A percentile compares a stretch with the other conserved stretches of the same genome.
Evolutionary conservation across 441 rosid species (phyloP).

Genomic region (Corymbia calophylla): DNA sequence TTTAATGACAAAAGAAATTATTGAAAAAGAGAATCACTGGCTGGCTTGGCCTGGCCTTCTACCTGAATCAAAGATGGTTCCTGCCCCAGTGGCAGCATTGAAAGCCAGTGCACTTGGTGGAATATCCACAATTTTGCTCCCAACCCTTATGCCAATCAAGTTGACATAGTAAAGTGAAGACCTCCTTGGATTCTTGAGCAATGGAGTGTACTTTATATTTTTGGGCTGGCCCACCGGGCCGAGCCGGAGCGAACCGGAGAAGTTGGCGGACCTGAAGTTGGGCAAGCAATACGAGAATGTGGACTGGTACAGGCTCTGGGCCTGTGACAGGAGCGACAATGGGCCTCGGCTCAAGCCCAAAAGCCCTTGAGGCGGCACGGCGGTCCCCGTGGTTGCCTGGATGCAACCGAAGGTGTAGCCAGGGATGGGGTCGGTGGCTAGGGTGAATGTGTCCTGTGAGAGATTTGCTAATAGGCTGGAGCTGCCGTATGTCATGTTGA

Average conservation of each 20-base stretch:
- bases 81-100: constrained; percentile 70
- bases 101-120: constrained; percentile 64
- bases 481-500: constrained; percentile 79
- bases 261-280: constrained; percentile 54
- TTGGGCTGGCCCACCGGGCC: constrained; percentile 77
- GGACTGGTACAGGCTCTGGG: constrained; percentile 53
- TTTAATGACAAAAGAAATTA: not conserved
- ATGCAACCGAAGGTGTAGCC: constrained; percentile 80
- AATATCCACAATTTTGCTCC: constrained; percentile 60
- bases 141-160: constrained; percentile 63
- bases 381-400: constrained; percentile 46
- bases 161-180: constrained; percentile 87
- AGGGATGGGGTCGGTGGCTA: constrained; percentile 50
- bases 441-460: constrained; percentile 51
- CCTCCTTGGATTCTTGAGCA: constrained; percentile 75
- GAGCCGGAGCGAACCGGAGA: constrained; percentile 80
- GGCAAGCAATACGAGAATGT: constrained; percentile 95
- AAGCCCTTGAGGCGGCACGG: constrained; percentile 80
- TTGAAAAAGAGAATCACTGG: not conserved
- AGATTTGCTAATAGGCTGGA: constrained; percentile 61
- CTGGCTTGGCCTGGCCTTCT: not conserved
- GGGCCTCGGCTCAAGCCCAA: constrained; percentile 90
- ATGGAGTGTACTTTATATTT: constrained; percentile 69
- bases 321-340: constrained; percentile 64
- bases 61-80: constrained; percentile 94